phyloP scores from a whole-genome alignment of 2,329 filamentous ascomycete species.

The Cladosporium sphaerospermum region DNA sequence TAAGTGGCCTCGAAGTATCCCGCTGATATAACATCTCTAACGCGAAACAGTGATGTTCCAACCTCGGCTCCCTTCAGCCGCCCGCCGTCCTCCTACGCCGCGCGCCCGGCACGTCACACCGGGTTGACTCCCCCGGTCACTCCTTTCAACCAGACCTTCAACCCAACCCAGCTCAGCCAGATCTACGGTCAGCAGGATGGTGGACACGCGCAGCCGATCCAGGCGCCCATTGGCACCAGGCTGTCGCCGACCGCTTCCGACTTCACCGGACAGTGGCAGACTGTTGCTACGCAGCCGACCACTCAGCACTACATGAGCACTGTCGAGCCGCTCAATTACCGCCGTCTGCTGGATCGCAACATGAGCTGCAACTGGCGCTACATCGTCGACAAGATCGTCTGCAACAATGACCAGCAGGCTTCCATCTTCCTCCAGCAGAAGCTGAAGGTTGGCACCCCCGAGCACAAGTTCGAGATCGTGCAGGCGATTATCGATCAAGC shows the following conservation, averaged over 20 bases:
- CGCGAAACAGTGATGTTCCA: not conserved
- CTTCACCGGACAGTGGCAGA: slow-evolving; percentile 37
- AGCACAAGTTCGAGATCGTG: slow-evolving; percentile 96
- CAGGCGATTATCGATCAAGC: slow-evolving; percentile 93
- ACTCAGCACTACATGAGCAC: slow-evolving; percentile 69
- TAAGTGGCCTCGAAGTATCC: not conserved
- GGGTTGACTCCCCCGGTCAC: slow-evolving; percentile 26
- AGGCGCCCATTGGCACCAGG: slow-evolving; percentile 32
- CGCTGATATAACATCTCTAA: not conserved
- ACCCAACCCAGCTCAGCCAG: slow-evolving; percentile 12
- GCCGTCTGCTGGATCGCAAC: slow-evolving; percentile 87
- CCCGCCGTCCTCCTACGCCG: slow-evolving; percentile 7
- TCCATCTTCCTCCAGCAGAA: slow-evolving; percentile 99
- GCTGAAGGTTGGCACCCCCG: slow-evolving; percentile 87
- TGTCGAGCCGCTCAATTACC: slow-evolving; percentile 91
- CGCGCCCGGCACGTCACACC: slow-evolving; percentile 10
- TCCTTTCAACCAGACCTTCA: slow-evolving; percentile 17
- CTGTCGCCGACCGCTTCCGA: slow-evolving; percentile 43
- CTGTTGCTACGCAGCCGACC: slow-evolving; percentile 23
- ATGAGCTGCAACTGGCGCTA: slow-evolving; percentile 99
- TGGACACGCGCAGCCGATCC: slow-evolving; percentile 12
- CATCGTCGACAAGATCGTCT: slow-evolving; percentile 98
- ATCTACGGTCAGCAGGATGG: slow-evolving; percentile 8
- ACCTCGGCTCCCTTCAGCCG: not conserved
- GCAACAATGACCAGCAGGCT: slow-evolving; percentile 97